Conservation (phyloP, 352 stramenopile species). For the Phytophthora kernoviae region DNA sequence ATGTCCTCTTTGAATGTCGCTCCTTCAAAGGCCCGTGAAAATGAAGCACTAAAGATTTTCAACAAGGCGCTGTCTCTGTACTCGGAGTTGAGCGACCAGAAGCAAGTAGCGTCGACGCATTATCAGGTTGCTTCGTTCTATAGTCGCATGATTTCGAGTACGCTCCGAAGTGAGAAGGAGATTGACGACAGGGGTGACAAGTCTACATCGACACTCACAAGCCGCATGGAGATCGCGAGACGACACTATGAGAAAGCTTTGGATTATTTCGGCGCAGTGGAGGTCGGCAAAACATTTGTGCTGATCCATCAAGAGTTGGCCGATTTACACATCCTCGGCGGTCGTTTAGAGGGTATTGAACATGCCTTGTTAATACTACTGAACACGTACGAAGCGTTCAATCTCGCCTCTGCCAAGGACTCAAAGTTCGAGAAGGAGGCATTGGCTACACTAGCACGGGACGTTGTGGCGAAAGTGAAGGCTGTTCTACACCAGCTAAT, state of each 20-base stretch:
- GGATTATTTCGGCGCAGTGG: conserved; percentile 71
- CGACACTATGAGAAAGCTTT: conserved; percentile 86
- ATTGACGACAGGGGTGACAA: conserved; percentile 12
- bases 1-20: conserved; percentile 6
- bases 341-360: conserved; percentile 72
- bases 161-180: conserved; percentile 29
- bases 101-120: conserved; percentile 79
- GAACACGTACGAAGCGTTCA: conserved; percentile 79
- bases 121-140: conserved; percentile 89
- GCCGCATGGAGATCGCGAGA: conserved; percentile 80
- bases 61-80: conserved; percentile 81
- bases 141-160: conserved; percentile 58
- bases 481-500: conserved; percentile 68
- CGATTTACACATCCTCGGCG: conserved; percentile 72
- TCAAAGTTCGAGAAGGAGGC: conserved; percentile 27
- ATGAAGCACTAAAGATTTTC: conserved; percentile 63
- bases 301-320: conserved; percentile 85
- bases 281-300: conserved; percentile 81
- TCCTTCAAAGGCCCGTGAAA: conserved; percentile 40
- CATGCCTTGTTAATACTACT: conserved; percentile 79
- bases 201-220: conserved; percentile 46
- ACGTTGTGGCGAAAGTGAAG: conserved; percentile 67
- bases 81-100: conserved; percentile 65
- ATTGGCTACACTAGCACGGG: conserved; percentile 43
- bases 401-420: conserved; percentile 8